Evolutionary conservation across 805 yeast species (phyloP), one percentile per base, ranked within the genome.

Genomic region (Suhomyces canberraensis): DNA sequence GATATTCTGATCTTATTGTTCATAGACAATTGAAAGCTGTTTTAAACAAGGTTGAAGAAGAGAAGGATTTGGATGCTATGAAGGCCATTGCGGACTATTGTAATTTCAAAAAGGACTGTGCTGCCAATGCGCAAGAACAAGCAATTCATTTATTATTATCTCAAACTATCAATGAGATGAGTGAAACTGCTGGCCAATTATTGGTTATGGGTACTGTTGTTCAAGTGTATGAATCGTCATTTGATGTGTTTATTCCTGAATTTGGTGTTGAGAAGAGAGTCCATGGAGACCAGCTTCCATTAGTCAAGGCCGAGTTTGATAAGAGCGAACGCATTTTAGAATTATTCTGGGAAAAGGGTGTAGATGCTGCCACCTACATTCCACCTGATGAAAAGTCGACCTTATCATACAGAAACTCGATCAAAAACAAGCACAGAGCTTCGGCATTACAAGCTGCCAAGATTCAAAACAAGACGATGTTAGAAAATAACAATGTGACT

Each of bases 201-300:
- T 71, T 91, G 45, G 79, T 89, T 26, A 79, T 81, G 76, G 97
- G 95, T 11, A 78, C 88, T 11, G 93, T 91, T 13, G 64, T 88
- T 17, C 96, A 89, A 59, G 97, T 91, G 8, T 90, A 91, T 58
- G 98, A 93, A 61, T 86, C 96, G 1, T 87, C 98, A 2, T 93
- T 93, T 64, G 98, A 93, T 59, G 91, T 90, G 3, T 78, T 84
- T 47, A 71, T 90, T 44, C 96, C 96, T 2, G 96, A 88, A 47
- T 84, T 89, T 64, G 97, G 97, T 29, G 84, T 90, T 50, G 97
- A 90, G 57, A 90, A 90, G 61, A 75, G 97, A 52, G 96, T 90
- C 16, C 98, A 93, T 54, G 97, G 98, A 18, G 98, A 93, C 62
- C 98, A 93, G 62, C 69, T 93, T 38, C 98, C 98, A 8, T 69